Base-by-base conservation (phyloP, 768 basidiomycete genomes). In the Pleurotus tuoliensis region DNA sequence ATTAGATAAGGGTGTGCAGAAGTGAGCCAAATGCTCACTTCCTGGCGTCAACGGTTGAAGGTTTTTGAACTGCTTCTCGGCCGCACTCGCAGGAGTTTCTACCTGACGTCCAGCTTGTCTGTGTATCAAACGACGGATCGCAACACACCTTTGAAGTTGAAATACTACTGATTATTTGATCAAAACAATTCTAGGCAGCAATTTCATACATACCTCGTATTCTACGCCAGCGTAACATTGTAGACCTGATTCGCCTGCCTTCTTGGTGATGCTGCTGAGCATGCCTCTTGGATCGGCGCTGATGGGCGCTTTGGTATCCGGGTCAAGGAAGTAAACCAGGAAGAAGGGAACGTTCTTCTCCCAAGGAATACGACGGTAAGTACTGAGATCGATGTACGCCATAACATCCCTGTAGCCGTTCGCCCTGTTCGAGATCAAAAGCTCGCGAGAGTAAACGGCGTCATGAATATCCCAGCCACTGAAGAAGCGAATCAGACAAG, bases 391-490 rank as follows among this genome's bases (percentile, higher is more conserved):
- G 58, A 99, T 88, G 30, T 77, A 71, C 6, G 97, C 97, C 38
- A 90, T 71, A 47, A 99, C 71, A 67, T 99, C 97, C 4, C 86
- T 82, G 72, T 94, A 98, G 1, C 97, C 97, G 62, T 98, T 99
- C 20, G 81, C 82, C 66, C 82, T 84, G 73, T 97, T 98, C 20
- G 94, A 95, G 58, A 99, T 90, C 12, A 87, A 76, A 9, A 98
- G 83, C 70, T 98, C 97, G 20, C 79, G 81, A 4, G 84, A 78
- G 73, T 98, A 98, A 3, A 90, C 82, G 0, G 78, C 60, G 67
- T 98, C 97, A 62, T 98, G 93, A 13, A 98, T 86, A 69, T 96
- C 92, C 95, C 92, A 94, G 47, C 90, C 91, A 59, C 88, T 93
- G 61, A 9, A 43, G 7, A 39, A 50, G 24, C 24, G 34, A 34